These are phyloP conservation scores for Ilyonectria sp. DNA, from an alignment of 2,329 filamentous ascomycete genomes.

Conservation along the genomic window DNA sequence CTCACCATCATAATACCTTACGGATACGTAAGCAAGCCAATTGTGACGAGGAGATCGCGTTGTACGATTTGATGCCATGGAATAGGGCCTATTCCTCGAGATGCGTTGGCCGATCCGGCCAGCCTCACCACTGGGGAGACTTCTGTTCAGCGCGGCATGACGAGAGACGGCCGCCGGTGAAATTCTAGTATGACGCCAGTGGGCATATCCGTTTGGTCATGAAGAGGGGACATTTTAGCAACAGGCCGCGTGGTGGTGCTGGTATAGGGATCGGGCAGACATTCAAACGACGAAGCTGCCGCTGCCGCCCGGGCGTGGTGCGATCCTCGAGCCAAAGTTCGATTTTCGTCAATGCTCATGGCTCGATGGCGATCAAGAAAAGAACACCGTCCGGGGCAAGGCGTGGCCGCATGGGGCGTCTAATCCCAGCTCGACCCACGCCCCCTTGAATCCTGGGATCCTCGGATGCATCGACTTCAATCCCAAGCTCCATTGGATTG, in stretches of 20 bases:
- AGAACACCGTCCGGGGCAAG: conserved; percentile 43
- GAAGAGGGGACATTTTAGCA: conserved; percentile 31
- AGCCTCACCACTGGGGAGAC: conserved; percentile 13
- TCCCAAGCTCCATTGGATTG: conserved; percentile 35
- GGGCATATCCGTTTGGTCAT: conserved; percentile 39
- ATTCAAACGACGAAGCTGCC: conserved; percentile 34
- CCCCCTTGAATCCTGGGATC: conserved; percentile 25
- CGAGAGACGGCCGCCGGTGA: conserved; percentile 28
- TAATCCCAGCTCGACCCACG: conserved; percentile 34
- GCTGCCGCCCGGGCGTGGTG: conserved; percentile 38
- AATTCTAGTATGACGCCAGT: conserved; percentile 34
- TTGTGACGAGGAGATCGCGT: conserved; percentile 4
- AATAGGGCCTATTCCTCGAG: conserved; percentile 14
- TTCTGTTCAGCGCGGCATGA: conserved; percentile 33
- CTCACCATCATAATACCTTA: conserved; percentile 1
- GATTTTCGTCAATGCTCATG: conserved; percentile 48
- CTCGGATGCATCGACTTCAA: conserved; percentile 30
- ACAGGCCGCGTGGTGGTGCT: conserved; percentile 39
- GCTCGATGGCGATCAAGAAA: conserved; percentile 48
- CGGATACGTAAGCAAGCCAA: conserved; percentile 11
- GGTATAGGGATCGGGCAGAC: conserved; percentile 30
- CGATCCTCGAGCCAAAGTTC: conserved; percentile 51
- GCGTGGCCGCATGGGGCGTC: conserved; percentile 27
- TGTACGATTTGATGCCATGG: conserved; percentile 34
- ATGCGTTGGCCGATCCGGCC: conserved; percentile 34